Percentiles rank a stretch among this genome's conserved stretches.
These are phyloP conservation scores for Suillus tomentosus DNA, from an alignment of 768 basidiomycete genomes.

Conservation along the genomic window DNA sequence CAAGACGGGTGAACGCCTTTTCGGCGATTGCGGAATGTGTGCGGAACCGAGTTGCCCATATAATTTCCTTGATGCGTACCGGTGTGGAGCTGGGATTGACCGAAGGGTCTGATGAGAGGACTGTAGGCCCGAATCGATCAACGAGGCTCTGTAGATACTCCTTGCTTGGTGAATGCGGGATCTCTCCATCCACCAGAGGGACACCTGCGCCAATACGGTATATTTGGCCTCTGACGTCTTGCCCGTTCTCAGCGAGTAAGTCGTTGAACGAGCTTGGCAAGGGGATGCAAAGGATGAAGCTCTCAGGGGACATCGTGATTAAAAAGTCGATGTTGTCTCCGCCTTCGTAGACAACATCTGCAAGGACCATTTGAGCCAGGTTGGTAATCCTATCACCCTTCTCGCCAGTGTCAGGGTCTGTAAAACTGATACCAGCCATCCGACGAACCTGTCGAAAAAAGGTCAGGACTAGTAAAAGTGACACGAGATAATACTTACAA, in stretches of 20 bases:
- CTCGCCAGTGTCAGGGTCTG: constrained; percentile 40
- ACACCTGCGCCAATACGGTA: constrained; percentile 46
- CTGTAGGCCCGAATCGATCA: constrained; percentile 40
- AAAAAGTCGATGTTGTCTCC: constrained; percentile 12
- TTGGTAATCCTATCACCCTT: constrained; percentile 27
- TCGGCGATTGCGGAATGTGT: constrained; percentile 48
- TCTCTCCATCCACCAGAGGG: constrained; percentile 35
- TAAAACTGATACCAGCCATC: constrained; percentile 42
- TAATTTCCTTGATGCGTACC: constrained; percentile 35
- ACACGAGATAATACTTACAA: constrained; percentile 32
- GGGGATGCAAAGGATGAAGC: constrained; percentile 38
- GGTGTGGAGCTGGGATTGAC: constrained; percentile 33
- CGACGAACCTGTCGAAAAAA: constrained; percentile 41
- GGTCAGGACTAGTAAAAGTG: not conserved
- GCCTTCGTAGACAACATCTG: constrained; percentile 43
- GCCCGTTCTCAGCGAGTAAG: constrained; percentile 14
- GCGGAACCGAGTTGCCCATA: constrained; percentile 51
- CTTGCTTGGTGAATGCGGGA: constrained; percentile 39
- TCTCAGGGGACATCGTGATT: constrained; percentile 30
- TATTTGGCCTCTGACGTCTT: constrained; percentile 17
- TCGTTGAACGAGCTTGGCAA: constrained; percentile 35
- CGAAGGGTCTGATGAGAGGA: constrained; percentile 37
- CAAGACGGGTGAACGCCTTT: constrained; percentile 36
- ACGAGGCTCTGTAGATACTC: constrained; percentile 48
- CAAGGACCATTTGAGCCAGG: constrained; percentile 45